These are phyloP conservation scores for Ogataea parapolymorpha DNA, from an alignment of 805 yeast species.

Conservation along the genomic window DNA sequence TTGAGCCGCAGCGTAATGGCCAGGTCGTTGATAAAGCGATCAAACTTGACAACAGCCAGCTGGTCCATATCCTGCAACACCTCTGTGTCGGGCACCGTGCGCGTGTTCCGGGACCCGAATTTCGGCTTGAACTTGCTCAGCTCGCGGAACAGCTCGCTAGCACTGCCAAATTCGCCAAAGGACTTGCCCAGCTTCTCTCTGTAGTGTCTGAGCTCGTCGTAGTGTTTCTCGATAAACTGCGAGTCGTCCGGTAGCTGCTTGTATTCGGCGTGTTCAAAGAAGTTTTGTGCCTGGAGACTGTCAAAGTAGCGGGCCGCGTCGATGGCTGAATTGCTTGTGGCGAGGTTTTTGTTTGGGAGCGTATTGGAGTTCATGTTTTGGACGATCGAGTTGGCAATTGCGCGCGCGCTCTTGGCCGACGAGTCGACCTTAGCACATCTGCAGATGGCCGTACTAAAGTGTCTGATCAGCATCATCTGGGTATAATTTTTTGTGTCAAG, in stretches of 20 bases:
- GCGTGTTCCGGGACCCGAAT: neutral
- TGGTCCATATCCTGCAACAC: slow-evolving; percentile 17
- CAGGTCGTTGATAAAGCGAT: slow-evolving; percentile 39
- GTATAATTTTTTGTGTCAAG: neutral
- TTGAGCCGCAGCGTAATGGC: slow-evolving; percentile 45
- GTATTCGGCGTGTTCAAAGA: slow-evolving; percentile 30
- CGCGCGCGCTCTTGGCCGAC: slow-evolving; percentile 14
- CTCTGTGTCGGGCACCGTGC: slow-evolving; percentile 1
- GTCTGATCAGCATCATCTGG: slow-evolving; percentile 1
- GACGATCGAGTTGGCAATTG: slow-evolving; percentile 21
- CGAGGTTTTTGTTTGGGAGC: slow-evolving; percentile 13
- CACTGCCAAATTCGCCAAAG: slow-evolving; percentile 38
- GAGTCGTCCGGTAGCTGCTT: slow-evolving; percentile 53
- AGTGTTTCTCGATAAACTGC: slow-evolving; percentile 47
- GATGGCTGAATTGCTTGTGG: slow-evolving; percentile 24
- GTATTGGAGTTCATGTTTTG: slow-evolving; percentile 17
- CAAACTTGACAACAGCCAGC: slow-evolving; percentile 19
- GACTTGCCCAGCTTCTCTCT: slow-evolving; percentile 31
- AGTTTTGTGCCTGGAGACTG: slow-evolving; percentile 9
- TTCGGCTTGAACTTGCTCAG: slow-evolving; percentile 35
- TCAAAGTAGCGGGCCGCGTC: slow-evolving; percentile 28
- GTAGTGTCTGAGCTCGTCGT: slow-evolving; percentile 38
- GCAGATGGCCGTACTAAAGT: neutral
- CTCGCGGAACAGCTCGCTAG: slow-evolving; percentile 37
- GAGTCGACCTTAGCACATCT: slow-evolving; percentile 20